phyloP scores from a whole-genome alignment of 352 stramenopile species.

The Pythium utonaiense region DNA sequence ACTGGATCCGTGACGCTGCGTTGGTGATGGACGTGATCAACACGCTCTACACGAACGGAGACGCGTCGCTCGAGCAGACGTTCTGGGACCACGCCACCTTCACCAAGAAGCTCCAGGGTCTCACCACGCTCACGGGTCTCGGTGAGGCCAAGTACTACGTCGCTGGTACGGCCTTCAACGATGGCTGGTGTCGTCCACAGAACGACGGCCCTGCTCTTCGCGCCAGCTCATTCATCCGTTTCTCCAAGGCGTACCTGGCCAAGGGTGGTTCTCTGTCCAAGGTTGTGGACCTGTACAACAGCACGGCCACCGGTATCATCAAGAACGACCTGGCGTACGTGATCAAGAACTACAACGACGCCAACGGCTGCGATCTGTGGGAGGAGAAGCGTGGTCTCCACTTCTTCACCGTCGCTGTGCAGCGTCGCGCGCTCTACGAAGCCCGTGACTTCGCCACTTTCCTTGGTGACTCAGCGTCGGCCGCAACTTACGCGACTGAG shows the following conservation, averaged over 20 bases:
- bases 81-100: constrained; percentile 27
- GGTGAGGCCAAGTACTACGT: constrained; percentile 31
- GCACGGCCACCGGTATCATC: constrained; percentile 24
- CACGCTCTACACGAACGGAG: constrained; percentile 15
- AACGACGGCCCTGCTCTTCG: constrained; percentile 26
- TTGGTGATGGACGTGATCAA: constrained; percentile 23
- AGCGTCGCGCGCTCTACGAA: constrained; percentile 26
- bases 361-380: constrained; percentile 23
- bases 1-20: constrained; percentile 24
- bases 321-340: constrained; percentile 24
- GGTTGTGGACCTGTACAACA: constrained; percentile 26
- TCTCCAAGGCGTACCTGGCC: constrained; percentile 20
- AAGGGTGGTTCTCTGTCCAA: constrained; percentile 12
- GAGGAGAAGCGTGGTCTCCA: constrained; percentile 25
- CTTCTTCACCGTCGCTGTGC: constrained; percentile 26
- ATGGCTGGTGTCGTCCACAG: constrained; percentile 26
- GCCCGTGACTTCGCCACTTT: constrained; percentile 19
- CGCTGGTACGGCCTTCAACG: constrained; percentile 20
- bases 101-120: constrained; percentile 22
- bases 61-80: constrained; percentile 16
- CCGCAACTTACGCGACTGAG: constrained; percentile 12
- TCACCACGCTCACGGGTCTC: constrained; percentile 14
- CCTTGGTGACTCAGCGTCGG: constrained; percentile 18
- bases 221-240: constrained; percentile 26
- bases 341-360: constrained; percentile 25